Evolutionary conservation across 352 stramenopile genomes (phyloP).

Genomic region (Peronosclerospora sorghi): DNA sequence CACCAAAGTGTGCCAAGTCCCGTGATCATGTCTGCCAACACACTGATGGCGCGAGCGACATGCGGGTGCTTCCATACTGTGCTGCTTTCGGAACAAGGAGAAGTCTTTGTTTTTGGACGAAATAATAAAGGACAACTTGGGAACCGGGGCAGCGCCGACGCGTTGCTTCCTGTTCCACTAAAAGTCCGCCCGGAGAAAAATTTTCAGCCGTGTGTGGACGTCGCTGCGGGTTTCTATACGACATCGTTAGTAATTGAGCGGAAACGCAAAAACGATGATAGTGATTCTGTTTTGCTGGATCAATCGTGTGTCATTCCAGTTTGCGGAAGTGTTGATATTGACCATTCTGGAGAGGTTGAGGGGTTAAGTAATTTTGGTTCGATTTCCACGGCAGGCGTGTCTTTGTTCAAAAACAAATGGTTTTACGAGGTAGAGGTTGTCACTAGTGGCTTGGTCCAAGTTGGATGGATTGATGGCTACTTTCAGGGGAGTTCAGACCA

Average conservation of each 20-base stretch:
- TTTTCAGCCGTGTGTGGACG: conserved; percentile 58
- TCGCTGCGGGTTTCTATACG: conserved; percentile 82
- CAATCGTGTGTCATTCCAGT: conserved; percentile 55
- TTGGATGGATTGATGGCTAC: conserved; percentile 87
- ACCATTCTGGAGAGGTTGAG: conserved; percentile 77
- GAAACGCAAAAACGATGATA: conserved; percentile 75
- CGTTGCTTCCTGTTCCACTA: conserved; percentile 64
- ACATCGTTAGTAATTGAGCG: conserved; percentile 78
- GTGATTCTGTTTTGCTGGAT: conserved; percentile 41
- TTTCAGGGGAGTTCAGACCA: conserved; percentile 88
- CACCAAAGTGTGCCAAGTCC: conserved; percentile 69
- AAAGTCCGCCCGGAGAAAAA: conserved; percentile 80
- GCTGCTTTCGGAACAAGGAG: conserved; percentile 68
- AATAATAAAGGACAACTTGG: conserved; percentile 87
- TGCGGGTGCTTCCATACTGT: conserved; percentile 85
- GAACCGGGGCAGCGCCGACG: conserved; percentile 74
- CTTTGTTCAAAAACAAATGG: conserved; percentile 80
- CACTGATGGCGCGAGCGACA: conserved; percentile 55
- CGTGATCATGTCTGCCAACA: conserved; percentile 57
- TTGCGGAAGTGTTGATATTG: conserved; percentile 79
- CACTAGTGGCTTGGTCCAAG: conserved; percentile 86
- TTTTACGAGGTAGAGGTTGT: conserved; percentile 91
- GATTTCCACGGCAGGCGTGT: conserved; percentile 64
- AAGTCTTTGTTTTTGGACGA: conserved; percentile 76
- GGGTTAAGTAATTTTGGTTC: conserved; percentile 84